Percentiles rank a stretch among this genome's conserved stretches.
Conservation (phyloP, 2,329 filamentous ascomycete genomes). For the Diaporthe sp. region DNA sequence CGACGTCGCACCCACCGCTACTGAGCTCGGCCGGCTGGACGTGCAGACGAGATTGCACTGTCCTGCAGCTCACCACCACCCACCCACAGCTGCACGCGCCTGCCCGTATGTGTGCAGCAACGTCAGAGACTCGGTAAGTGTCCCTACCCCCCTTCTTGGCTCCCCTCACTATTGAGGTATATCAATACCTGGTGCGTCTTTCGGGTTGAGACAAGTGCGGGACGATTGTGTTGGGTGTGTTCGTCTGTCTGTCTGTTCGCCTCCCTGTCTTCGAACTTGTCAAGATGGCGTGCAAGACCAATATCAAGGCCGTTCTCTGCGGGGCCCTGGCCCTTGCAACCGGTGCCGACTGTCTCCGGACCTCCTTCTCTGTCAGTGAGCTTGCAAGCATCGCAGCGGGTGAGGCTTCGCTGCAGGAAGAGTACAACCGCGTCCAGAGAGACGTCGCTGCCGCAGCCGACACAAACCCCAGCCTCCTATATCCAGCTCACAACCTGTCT, state of each 20-base stretch:
- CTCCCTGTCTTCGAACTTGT: not conserved
- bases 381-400: slow-evolving; percentile 6
- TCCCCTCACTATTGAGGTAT: not conserved
- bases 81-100: slow-evolving; percentile 5
- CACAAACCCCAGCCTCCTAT: slow-evolving; percentile 44
- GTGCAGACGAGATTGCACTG: not conserved
- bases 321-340: slow-evolving; percentile 23
- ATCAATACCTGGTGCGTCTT: slow-evolving; percentile 19
- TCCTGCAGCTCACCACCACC: not conserved
- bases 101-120: not conserved
- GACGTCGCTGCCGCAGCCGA: slow-evolving; percentile 14
- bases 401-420: slow-evolving; percentile 18
- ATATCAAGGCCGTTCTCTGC: slow-evolving; percentile 5
- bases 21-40: not conserved
- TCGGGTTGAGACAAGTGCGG: too few relatives aligned
- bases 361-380: slow-evolving; percentile 37
- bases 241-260: not conserved
- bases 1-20: slow-evolving; percentile 13
- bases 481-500: slow-evolving; percentile 57
- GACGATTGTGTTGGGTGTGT: not conserved
- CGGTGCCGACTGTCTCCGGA: slow-evolving; percentile 35
- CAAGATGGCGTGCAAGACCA: slow-evolving; percentile 20
- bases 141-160: slow-evolving; percentile 8
- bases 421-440: slow-evolving; percentile 4
- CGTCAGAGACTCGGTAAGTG: slow-evolving; percentile 30